Evolutionary conservation across 1,284 basidiomycete genomes (phyloP), one percentile per base, ranked within the genome.

Genomic region (Microbotryum lychnidis-dioicae): DNA sequence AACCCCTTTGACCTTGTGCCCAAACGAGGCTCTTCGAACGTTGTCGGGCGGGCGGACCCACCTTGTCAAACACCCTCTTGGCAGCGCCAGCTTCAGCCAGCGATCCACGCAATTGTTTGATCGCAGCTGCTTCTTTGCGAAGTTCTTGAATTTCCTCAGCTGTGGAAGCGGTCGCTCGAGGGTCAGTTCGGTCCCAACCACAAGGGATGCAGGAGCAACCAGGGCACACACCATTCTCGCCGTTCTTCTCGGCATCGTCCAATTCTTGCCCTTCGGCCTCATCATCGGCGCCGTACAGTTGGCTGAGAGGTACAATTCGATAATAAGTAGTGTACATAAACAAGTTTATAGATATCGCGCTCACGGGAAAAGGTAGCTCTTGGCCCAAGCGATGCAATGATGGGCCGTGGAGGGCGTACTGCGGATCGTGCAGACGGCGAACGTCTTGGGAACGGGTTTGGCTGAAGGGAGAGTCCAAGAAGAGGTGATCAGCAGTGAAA

Each of bases 351-450:
- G 59, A 10, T 31, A 18, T 48, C 14, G 21, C n/a, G 77, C 86
- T 74, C 70, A 91, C 91, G 86, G 85, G 69, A 98, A 84, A n/a
- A 98, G 84, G 78, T 97, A 98, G 69, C 85, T 93, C 76, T 98
- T 99, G 37, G 91, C 92, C 96, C 96, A 99, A 0, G 97, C 94
- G 60, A 98, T 97, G 73, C 93, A 98, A 73, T 99, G 96, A 54
- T 98, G 96, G 0, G 96, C 92, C 66, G 94, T 91, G 58, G 89
- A 92, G 0, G 96, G 96, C 0, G 96, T 98, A 2, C 91, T 92
- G 52, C 96, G 87, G 70, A 99, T 98, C 0, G 96, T 99, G 77
- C 96, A 99, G 3, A 98, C 93, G 0, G 96, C 94, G 74, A 91
- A 98, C 0, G 89, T 88, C 75, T 94, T 97, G 0, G 91, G 91